Conservation (phyloP, 1,139 yeast species). For the Ogataea hybrid region DNA sequence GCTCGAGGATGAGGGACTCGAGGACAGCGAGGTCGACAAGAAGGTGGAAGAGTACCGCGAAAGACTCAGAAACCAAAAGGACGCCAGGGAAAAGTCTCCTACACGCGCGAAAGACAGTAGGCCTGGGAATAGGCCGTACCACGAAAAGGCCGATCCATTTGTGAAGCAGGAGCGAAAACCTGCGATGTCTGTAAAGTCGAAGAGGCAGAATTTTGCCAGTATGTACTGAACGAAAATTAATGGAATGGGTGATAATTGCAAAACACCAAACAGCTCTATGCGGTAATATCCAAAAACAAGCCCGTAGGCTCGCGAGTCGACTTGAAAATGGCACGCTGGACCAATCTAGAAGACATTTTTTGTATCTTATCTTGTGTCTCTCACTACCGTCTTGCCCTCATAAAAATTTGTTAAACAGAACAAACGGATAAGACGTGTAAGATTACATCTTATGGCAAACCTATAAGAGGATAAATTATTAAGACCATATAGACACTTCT, state of each 20-base stretch:
- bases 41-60: slow-evolving; percentile 18
- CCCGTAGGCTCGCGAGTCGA: background rate
- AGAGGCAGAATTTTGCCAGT: slow-evolving; percentile 1
- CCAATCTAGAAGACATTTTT: background rate
- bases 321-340: background rate
- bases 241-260: background rate
- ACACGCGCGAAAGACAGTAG: slow-evolving; percentile 3
- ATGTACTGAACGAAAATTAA: slow-evolving; percentile 9
- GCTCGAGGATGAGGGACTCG: slow-evolving; percentile 46
- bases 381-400: slow-evolving; percentile 13
- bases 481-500: background rate
- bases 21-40: slow-evolving; percentile 21
- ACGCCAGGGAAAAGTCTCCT: slow-evolving; percentile 3
- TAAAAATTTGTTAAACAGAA: slow-evolving; percentile 16
- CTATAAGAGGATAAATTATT: background rate
- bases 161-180: background rate
- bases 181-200: background rate
- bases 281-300: background rate
- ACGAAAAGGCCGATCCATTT: slow-evolving; percentile 20
- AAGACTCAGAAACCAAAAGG: slow-evolving; percentile 2
- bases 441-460: slow-evolving; percentile 6
- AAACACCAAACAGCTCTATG: no score
- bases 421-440: slow-evolving; percentile 12
- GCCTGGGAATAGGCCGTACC: slow-evolving; percentile 10
- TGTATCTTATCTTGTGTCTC: slow-evolving; percentile 8